phyloP scores from a whole-genome alignment of 2,329 filamentous ascomycete species.

The Ampelomyces quisqualis region DNA sequence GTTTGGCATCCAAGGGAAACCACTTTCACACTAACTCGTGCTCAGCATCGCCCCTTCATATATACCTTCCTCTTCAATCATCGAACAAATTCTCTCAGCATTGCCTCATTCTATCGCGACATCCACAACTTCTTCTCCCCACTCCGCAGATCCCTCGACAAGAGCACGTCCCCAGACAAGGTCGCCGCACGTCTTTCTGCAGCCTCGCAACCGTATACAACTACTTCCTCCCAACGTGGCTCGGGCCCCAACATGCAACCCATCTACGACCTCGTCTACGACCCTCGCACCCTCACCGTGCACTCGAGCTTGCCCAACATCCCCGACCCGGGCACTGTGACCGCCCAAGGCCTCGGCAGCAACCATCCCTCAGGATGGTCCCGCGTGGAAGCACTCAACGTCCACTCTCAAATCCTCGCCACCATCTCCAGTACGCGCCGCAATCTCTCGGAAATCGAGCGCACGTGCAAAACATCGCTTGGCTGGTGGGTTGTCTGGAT shows the following conservation, averaged over 20 bases:
- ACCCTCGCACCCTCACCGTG: conserved; percentile 58
- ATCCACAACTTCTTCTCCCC: conserved; percentile 55
- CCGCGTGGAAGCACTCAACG: conserved; percentile 61
- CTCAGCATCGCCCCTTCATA: conserved; percentile 67
- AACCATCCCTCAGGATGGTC: conserved; percentile 45
- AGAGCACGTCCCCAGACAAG: conserved; percentile 45
- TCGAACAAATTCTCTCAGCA: conserved; percentile 56
- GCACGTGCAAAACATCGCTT: conserved; percentile 63
- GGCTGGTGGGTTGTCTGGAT: conserved; percentile 70
- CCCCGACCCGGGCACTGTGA: conserved; percentile 53
- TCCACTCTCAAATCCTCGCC: conserved; percentile 61
- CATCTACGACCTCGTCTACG: conserved; percentile 63
- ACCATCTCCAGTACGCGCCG: conserved; percentile 56
- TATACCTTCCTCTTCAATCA: conserved; percentile 72
- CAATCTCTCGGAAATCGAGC: conserved; percentile 53
- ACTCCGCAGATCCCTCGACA: conserved; percentile 49
- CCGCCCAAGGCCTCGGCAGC: conserved; percentile 42
- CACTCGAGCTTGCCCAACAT: conserved; percentile 66
- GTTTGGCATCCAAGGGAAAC: conserved; percentile 5
- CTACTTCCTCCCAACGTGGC: conserved; percentile 34
- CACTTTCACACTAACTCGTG: neutral
- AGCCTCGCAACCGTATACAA: conserved; percentile 40
- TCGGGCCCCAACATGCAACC: conserved; percentile 42
- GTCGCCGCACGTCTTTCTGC: conserved; percentile 48
- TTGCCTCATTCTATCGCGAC: conserved; percentile 50